Evolutionary conservation across 1,139 yeast species (phyloP), one percentile per base, ranked within the genome.

Genomic region (Saccharomyces hybrid): DNA sequence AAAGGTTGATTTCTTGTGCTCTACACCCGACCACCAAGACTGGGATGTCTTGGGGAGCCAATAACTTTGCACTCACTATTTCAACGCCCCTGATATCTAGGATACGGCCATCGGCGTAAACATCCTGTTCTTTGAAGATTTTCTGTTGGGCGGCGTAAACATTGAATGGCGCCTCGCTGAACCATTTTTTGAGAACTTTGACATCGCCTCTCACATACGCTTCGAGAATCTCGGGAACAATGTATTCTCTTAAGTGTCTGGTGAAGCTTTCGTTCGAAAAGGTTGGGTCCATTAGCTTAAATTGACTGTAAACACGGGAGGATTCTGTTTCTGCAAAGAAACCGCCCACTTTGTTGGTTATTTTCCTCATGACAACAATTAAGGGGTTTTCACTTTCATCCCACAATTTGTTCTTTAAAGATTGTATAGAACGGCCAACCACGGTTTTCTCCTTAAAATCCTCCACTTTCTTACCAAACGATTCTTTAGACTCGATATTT

Each of bases 31-130:
- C 90, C 55, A 95, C 97, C 61, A 90, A 77, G 16, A 91, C 98
- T 14, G 99, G 99, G 47, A 84, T 79, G 68, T 93, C 95, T 62
- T 90, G 88, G 49, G 98, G 98, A 65, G 89, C 95, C 57, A 95
- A 80, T 63, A 86, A 76, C 75, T 88, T 90, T 62, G 96, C 90
- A 57, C 91, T 86, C 57, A 89, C 87, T 60, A 95, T 85, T 64
- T 93, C 99, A 47, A 91, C 96, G 49, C 97, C 96, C 73, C 99
- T 83, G 63, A 95, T 88, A 70, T 95, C 99, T 68, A 93, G 79
- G 61, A 95, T 89, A 61, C 83, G 82, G 52, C 97, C 95, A 64
- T 95, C 99, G 19, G 97, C 85, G 66, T 88, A 88, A 54, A 93
- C 77, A 8, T 96, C 96, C 72, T 91, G 96, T 67, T 91, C 96